Evolutionary conservation across 139 green algal genomes (phyloP).

Genomic region (Desmodesmus armatus): DNA sequence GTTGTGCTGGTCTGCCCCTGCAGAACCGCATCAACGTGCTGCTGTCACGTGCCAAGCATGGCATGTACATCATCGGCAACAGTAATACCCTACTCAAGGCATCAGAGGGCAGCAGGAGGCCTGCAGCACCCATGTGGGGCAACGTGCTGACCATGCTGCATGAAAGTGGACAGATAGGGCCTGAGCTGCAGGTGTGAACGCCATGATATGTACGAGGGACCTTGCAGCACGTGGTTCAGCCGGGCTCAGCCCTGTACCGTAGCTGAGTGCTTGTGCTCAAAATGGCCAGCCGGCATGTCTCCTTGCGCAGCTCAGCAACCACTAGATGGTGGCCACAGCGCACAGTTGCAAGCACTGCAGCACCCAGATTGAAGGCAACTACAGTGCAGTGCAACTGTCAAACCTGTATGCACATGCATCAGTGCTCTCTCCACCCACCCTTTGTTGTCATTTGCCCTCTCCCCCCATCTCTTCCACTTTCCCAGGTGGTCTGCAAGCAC

Average conservation of each 20-base stretch:
- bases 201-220: too few species aligned
- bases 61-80: conserved; percentile 81
- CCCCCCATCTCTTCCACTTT: background rate
- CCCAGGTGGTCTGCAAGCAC: conserved; percentile 59
- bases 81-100: conserved; percentile 34
- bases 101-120: conserved; percentile 14
- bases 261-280: too few species aligned
- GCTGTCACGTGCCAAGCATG: conserved; percentile 67
- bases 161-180: conserved; percentile 44
- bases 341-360: too few species aligned
- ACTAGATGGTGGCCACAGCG: too few species aligned
- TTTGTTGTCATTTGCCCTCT: background rate
- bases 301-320: too few species aligned
- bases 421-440: background rate
- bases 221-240: too few species aligned
- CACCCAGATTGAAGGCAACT: too few species aligned
- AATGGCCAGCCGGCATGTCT: too few species aligned
- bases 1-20: too few species aligned
- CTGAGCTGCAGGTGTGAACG: conserved; percentile 47
- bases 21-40: conserved; percentile 83
- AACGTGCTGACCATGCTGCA: conserved; percentile 59
- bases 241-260: too few species aligned
- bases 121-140: conserved; percentile 61
- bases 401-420: too few species aligned
- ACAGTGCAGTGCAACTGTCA: too few species aligned